phyloP scores from a whole-genome alignment of 306 rosid genomes.

The Canavalia gladiata region DNA sequence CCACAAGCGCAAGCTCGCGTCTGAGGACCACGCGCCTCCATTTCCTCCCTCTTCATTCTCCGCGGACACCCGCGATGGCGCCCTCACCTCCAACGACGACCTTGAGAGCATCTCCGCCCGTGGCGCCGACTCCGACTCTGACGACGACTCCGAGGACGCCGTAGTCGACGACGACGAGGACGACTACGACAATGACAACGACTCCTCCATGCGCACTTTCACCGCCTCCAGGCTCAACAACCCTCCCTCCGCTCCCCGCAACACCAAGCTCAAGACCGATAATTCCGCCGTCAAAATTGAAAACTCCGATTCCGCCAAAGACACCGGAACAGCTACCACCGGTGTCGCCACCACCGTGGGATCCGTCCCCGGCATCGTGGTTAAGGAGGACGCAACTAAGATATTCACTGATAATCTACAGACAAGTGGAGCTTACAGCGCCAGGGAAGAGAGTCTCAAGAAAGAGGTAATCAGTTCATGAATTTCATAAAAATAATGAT shows the following conservation, averaged over 20 bases:
- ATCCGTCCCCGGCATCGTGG: conserved; percentile 70
- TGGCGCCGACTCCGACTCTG: conserved; percentile 85
- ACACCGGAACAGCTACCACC: conserved; percentile 52
- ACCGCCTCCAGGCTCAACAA: conserved; percentile 80
- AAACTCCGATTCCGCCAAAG: conserved; percentile 68
- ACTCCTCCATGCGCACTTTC: conserved; percentile 90
- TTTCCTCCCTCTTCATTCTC: conserved; percentile 94
- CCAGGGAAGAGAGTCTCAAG: conserved; percentile 88
- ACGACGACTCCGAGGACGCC: conserved; percentile 82
- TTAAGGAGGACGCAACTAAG: conserved; percentile 84
- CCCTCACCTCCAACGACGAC: conserved; percentile 89
- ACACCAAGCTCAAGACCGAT: conserved; percentile 76
- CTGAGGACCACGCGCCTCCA: conserved; percentile 91
- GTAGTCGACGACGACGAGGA: conserved; percentile 80
- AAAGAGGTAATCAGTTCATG: conserved; percentile 65
- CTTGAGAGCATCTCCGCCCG: conserved; percentile 97
- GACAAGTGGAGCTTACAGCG: conserved; percentile 94
- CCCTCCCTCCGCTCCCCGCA: conserved; percentile 63
- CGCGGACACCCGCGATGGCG: conserved; percentile 94
- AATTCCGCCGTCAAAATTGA: conserved; percentile 71
- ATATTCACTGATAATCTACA: conserved; percentile 91
- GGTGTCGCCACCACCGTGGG: conserved; percentile 49
- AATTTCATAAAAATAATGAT: background rate
- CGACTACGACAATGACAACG: conserved; percentile 76
- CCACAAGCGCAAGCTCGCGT: conserved; percentile 84